Evolutionary conservation across 2,329 filamentous ascomycete genomes (phyloP).

Genomic region (Botryotinia convoluta): DNA sequence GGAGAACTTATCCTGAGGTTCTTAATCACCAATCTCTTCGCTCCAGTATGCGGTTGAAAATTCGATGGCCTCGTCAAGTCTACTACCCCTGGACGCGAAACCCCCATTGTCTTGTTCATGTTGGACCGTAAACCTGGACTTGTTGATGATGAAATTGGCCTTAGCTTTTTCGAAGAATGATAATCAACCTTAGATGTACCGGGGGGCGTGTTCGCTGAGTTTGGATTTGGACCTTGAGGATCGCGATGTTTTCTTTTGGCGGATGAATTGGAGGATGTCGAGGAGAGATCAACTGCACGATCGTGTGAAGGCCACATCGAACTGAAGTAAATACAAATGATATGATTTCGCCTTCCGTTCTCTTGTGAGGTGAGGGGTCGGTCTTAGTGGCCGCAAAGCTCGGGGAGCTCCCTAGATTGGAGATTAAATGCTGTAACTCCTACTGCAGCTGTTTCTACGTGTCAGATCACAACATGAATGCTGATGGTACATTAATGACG

Average conservation of each 20-base stretch:
- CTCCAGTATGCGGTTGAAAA: conserved; percentile 72
- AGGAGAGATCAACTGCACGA: conserved; percentile 27
- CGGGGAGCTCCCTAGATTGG: conserved; percentile 1
- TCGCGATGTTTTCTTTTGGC: conserved; percentile 29
- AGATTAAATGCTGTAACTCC: conserved; percentile 13
- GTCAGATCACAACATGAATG: conserved; percentile 19
- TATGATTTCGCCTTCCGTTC: conserved; percentile 15
- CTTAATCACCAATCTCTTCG: conserved; percentile 89
- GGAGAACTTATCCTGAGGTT: conserved; percentile 67
- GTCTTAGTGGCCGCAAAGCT: conserved; percentile 18
- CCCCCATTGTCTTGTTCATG: conserved; percentile 31
- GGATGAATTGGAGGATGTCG: conserved; percentile 21
- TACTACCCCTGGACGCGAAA: conserved; percentile 26
- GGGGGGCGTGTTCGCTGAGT: neutral
- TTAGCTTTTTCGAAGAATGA: conserved; percentile 63
- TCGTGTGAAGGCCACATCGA: conserved; percentile 37
- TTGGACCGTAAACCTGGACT: conserved; percentile 24
- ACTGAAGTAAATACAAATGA: conserved; percentile 31
- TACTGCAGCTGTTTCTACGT: conserved; percentile 10
- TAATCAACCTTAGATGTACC: neutral
- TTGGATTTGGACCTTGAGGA: conserved; percentile 14
- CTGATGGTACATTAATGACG: neutral
- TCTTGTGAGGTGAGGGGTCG: conserved; percentile 18
- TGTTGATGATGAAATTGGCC: conserved; percentile 61
- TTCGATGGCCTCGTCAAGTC: conserved; percentile 34